Conservation (phyloP, 345 rosid genomes). For the Bruguiera sexangula region DNA sequence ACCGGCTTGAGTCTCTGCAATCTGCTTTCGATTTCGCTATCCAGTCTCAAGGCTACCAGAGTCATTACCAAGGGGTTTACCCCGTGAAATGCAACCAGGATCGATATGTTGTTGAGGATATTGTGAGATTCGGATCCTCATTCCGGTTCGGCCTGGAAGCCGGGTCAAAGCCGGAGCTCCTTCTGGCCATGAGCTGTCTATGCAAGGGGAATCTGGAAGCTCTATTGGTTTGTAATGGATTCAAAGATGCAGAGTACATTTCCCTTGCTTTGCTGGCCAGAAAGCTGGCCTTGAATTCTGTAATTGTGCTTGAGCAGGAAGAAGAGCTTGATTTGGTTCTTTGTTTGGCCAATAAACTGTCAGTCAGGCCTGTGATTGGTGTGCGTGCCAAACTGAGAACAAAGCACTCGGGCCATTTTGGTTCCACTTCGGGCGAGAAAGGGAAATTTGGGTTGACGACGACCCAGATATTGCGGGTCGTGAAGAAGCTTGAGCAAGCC, state of each 20-base stretch:
- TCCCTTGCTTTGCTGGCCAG: conserved; percentile 68
- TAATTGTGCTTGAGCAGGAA: conserved; percentile 88
- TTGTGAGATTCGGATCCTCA: conserved; percentile 63
- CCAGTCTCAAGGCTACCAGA: conserved; percentile 49
- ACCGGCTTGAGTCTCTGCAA: conserved; percentile 76
- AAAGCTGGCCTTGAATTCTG: conserved; percentile 64
- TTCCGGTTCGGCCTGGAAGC: conserved; percentile 91
- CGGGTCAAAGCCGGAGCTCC: conserved; percentile 95
- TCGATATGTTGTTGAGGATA: conserved; percentile 80
- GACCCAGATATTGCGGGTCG: conserved; percentile 70
- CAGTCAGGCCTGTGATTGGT: conserved; percentile 66
- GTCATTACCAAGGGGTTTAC: conserved; percentile 85
- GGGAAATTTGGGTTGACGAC: conserved; percentile 91
- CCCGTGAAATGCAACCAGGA: conserved; percentile 98
- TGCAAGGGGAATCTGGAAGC: conserved; percentile 73
- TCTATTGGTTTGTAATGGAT: conserved; percentile 79
- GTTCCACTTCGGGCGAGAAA: conserved; percentile 96
- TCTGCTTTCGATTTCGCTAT: conserved; percentile 71
- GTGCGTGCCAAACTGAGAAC: conserved; percentile 85
- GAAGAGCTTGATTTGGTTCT: conserved; percentile 85
- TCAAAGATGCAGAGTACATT: conserved; percentile 78
- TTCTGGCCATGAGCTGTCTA: conserved; percentile 81
- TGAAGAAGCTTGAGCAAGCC: conserved; percentile 45
- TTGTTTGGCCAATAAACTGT: conserved; percentile 55
- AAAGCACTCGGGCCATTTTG: conserved; percentile 87